Evolutionary conservation across 2,329 filamentous ascomycete species (phyloP).

Genomic region (Nigrospora osmanthi): DNA sequence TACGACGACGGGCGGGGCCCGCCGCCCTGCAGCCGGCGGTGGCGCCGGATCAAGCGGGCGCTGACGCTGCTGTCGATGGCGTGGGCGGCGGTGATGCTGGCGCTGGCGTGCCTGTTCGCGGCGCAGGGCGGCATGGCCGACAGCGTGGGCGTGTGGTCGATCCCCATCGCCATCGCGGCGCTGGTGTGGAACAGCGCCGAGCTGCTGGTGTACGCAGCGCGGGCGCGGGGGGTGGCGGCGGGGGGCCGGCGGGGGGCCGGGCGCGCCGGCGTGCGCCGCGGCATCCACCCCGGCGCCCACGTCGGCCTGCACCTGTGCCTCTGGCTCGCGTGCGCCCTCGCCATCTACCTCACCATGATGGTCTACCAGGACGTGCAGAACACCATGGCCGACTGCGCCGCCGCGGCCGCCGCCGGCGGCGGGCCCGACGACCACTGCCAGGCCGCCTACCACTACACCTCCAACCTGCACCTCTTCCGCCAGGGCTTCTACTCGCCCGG

Average conservation of each 20-base stretch:
- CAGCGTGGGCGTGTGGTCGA: constrained; percentile 7
- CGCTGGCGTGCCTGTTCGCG: constrained; percentile 12
- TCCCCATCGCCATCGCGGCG: constrained; percentile 13
- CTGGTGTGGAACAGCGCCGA: constrained; percentile 20
- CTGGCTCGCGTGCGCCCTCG: constrained; percentile 17
- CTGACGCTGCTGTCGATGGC: constrained; percentile 12
- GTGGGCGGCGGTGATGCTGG: constrained; percentile 15
- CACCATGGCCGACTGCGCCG: constrained; percentile 1
- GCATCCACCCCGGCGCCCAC: constrained; percentile 22
- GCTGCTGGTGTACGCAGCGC: constrained; percentile 17
- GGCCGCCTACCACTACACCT: constrained; percentile 3
- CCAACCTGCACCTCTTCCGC: constrained; percentile 1
- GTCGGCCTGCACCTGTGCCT: constrained; percentile 18
- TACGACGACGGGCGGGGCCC: not conserved
- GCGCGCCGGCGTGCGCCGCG: constrained; percentile 7
- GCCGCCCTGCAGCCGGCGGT: constrained; percentile 14
- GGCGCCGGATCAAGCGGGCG: constrained; percentile 13
- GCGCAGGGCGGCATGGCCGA: constrained; percentile 1
- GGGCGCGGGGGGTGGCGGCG: constrained; percentile 6
- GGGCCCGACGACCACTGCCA: constrained; percentile 8
- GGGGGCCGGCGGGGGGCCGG: not conserved
- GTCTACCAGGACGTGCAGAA: constrained; percentile 1
- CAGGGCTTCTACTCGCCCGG: constrained; percentile 10
- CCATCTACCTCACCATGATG: constrained; percentile 8
- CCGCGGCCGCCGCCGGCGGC: not conserved